Evolutionary conservation across 2,329 filamentous ascomycete genomes (phyloP), one percentile per base, ranked within the genome.

Genomic region (Nectriaceae sp.): DNA sequence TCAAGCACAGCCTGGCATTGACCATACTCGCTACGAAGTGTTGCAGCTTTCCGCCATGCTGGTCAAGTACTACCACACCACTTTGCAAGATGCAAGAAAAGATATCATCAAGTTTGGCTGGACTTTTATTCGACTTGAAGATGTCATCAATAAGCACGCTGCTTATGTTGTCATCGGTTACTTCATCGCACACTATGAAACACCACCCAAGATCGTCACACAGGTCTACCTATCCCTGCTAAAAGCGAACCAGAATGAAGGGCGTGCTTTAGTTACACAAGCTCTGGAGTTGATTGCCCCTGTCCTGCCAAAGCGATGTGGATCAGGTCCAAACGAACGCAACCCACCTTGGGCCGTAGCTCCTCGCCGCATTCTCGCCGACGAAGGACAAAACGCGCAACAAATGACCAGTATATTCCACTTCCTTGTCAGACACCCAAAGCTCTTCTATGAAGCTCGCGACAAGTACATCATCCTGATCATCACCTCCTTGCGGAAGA

Each of bases 31-130:
- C 15, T 96, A 97, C 84, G 95, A 99, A 66, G 82, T 97, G 10
- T 80, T 99, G 39, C 95, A 99, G 67, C 81, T 97, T 38, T 97
- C 94, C 5, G 92, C 94, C 0, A 85, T 99, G 75, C 77, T 99
- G 33, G 87, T 99, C 70, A 99, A 99, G 66, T 96, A 97, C 63
- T 90, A 99, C 63, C 85, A 93, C 62, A 82, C 83, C 24, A 88
- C 91, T 45, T 81, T 99, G 2, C 89, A 95, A 58, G 94, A 97
- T 62, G 87, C 90, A 3, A 85, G 95, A 31, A 99, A 99, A 70
- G 94, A 99, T 56, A 93, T 99, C 53, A 99, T 99, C 65, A 97
- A 97, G 71, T 99, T 97, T 70, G 92, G 91, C 3, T 99, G 94
- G 94, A 96, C 92, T 16, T 97, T 96, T 65, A 99, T 99, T 62